Base-by-base conservation (phyloP, 2,329 filamentous ascomycete genomes). In the Colletotrichum musicola region DNA sequence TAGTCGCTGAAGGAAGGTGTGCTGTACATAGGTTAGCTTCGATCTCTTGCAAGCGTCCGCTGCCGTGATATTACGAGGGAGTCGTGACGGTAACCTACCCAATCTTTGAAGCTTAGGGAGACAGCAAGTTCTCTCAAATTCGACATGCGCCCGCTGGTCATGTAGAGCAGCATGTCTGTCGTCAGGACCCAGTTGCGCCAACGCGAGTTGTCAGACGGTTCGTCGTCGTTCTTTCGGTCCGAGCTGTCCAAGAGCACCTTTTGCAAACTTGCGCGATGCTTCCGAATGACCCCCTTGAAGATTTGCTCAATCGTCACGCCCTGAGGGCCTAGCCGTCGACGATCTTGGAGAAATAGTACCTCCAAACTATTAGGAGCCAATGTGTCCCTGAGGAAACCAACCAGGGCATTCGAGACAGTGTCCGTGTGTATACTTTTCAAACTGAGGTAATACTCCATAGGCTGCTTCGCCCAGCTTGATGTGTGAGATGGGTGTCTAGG, bases 341-440 rank as follows among this genome's bases (percentile, higher is more conserved):
- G 81, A 68, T 95, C 92, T 77, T 95, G 92, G 56, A 96, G 79
- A 76, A 94, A 94, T 10, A 96, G 83, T 9, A 90, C 90, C 78
- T 96, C 92, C n/a, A 96, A 82, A 30, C 89, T 92, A 77, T 96
- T 93, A 1, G 93, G 93, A 20, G 90, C 90, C 44, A 96, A 83
- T 0, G 92, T 91, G 70, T 95, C 92, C 73, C 91, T 93, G 70
- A 96, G 83, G 75, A 96, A 95, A 1, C 85, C 84, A 62, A 96
- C 88, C 16, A 96, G 81, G 25, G 90, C 84, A 7, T 87, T 82
- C 1, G 92, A 92, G 2, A 92, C 90, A 13, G 85, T 85, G 78
- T 96, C 92, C 1, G 92, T 93, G 74, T 95, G 92, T 14, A 96
- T 86, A 71, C 90, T 88, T 78, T 91, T 94, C 59, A 96, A 80